phyloP scores from a whole-genome alignment of 2,329 filamentous ascomycete species.

The Arachnomyces sp. region DNA sequence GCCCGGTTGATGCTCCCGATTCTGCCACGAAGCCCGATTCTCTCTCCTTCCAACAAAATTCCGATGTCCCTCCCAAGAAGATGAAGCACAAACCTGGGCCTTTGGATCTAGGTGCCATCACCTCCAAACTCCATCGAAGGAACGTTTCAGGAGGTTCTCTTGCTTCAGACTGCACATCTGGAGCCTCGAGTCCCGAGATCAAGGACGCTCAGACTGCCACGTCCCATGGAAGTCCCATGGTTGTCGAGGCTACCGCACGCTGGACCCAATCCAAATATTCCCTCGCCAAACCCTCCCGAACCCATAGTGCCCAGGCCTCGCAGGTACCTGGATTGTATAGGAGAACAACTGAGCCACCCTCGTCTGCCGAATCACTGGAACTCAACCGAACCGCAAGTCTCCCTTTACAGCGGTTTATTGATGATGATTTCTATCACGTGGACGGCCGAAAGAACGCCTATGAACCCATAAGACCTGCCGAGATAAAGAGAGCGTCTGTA shows the following conservation, averaged over 20 bases:
- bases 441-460: slow-evolving; percentile 14
- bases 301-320: too few species aligned
- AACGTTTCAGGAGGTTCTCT: slow-evolving; percentile 18
- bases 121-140: slow-evolving; percentile 10
- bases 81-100: too few species aligned
- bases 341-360: slow-evolving; percentile 7
- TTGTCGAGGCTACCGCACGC: slow-evolving; percentile 16
- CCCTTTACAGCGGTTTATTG: slow-evolving; percentile 33
- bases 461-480: slow-evolving; percentile 8
- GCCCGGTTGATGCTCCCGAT: background rate
- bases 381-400: slow-evolving; percentile 27
- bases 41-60: too few species aligned
- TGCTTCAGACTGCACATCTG: slow-evolving; percentile 15
- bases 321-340: too few species aligned
- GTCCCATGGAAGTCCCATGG: slow-evolving; percentile 17
- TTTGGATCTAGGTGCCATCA: too few species aligned
- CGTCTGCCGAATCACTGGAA: slow-evolving; percentile 14
- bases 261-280: slow-evolving; percentile 7
- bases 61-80: too few species aligned
- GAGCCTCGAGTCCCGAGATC: slow-evolving; percentile 20
- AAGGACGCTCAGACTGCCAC: slow-evolving; percentile 16
- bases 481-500: slow-evolving; percentile 14
- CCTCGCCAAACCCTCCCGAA: too few species aligned
- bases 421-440: slow-evolving; percentile 26
- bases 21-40: too few species aligned